Percentiles rank a stretch among this genome's conserved stretches.
Evolutionary conservation across 352 stramenopile genomes (phyloP).

Genomic region (Phytopythium boreale): DNA sequence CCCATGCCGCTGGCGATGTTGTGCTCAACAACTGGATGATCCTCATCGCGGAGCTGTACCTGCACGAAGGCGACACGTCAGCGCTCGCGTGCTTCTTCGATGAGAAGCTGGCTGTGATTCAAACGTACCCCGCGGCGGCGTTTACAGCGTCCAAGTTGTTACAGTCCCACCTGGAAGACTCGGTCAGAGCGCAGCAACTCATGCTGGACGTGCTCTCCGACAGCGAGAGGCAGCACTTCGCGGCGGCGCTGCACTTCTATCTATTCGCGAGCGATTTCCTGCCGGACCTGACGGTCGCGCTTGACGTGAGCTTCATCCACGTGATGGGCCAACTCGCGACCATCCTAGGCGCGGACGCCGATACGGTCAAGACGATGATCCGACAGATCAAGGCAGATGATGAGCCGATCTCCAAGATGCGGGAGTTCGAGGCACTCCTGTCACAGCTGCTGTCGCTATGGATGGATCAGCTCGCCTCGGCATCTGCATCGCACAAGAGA

Average conservation of each 20-base stretch:
- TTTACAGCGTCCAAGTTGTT: constrained; percentile 28
- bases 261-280: constrained; percentile 25
- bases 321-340: constrained; percentile 28
- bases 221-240: constrained; percentile 15
- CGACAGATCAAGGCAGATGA: constrained; percentile 23
- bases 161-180: constrained; percentile 1
- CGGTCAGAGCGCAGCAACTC: constrained; percentile 16
- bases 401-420: constrained; percentile 29
- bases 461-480: constrained; percentile 32
- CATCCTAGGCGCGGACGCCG: constrained; percentile 18
- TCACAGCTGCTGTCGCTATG: constrained; percentile 29
- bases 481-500: not conserved
- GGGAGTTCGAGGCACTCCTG: constrained; percentile 29
- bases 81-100: constrained; percentile 22
- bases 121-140: constrained; percentile 19
- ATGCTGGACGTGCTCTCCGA: constrained; percentile 29
- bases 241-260: constrained; percentile 34
- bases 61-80: constrained; percentile 3
- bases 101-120: constrained; percentile 17
- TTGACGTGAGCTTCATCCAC: constrained; percentile 27
- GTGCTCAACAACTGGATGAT: constrained; percentile 45
- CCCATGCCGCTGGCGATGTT: constrained; percentile 12
- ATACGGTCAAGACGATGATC: constrained; percentile 22
- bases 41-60: constrained; percentile 16
- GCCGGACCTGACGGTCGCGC: constrained; percentile 16